phyloP scores from a whole-genome alignment of 352 stramenopile genomes.

The Globisporangium rhizosaccharum region DNA sequence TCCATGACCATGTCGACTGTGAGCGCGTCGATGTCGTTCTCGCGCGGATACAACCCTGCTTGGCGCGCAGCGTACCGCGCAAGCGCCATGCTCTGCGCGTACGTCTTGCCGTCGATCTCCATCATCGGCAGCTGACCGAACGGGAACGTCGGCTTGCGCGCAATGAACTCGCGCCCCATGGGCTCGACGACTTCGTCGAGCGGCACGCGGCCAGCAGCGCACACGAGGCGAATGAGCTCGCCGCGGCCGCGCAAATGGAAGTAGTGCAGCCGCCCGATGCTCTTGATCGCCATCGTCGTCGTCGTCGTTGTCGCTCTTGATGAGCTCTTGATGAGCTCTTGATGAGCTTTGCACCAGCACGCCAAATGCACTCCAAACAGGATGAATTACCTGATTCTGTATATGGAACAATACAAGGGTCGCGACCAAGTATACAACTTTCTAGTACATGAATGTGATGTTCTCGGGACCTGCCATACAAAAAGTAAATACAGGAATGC shows the following conservation, averaged over 20 bases:
- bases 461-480: too few relatives aligned
- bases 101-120: conserved; percentile 33
- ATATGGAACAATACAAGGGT: too few relatives aligned
- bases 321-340: background rate
- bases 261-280: conserved; percentile 25
- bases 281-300: background rate
- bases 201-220: conserved; percentile 28
- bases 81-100: conserved; percentile 32
- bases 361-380: too few relatives aligned
- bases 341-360: background rate
- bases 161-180: conserved; percentile 18
- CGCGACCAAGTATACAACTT: too few relatives aligned
- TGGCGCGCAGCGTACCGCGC: conserved; percentile 37
- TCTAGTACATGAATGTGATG: too few relatives aligned
- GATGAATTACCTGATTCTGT: too few relatives aligned
- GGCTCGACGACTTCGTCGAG: conserved; percentile 34
- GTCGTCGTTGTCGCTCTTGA: background rate
- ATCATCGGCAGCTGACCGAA: conserved; percentile 40
- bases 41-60: conserved; percentile 27
- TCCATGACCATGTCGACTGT: conserved; percentile 36
- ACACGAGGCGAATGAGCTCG: conserved; percentile 39
- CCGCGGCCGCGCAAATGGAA: conserved; percentile 36
- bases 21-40: conserved; percentile 20
- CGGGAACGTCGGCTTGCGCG: conserved; percentile 28
- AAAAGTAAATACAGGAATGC: too few relatives aligned